phyloP scores from a whole-genome alignment of 2,329 filamentous ascomycete species.

The Aspergillus sp. region DNA sequence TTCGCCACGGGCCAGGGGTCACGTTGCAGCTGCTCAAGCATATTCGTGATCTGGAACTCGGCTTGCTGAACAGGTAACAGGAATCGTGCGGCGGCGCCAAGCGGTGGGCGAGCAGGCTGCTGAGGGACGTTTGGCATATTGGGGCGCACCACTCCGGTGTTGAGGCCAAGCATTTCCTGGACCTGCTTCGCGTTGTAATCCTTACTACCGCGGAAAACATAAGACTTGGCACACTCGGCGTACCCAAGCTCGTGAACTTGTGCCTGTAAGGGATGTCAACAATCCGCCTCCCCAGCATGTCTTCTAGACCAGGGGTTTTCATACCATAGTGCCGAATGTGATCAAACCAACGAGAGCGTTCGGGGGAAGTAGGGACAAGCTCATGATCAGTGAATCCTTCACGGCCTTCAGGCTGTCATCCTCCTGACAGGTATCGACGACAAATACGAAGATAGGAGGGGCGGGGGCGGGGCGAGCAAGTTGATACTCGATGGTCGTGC shows the following conservation, averaged over 20 bases:
- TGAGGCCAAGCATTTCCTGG: conserved; percentile 94
- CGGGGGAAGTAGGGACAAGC: conserved; percentile 62
- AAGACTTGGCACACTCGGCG: conserved; percentile 96
- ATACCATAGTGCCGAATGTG: conserved; percentile 83
- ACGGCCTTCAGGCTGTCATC: conserved; percentile 66
- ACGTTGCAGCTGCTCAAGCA: conserved; percentile 90
- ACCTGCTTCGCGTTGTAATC: conserved; percentile 98
- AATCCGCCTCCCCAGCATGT: conserved; percentile 6
- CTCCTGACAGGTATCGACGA: conserved; percentile 69
- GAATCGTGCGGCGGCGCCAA: conserved; percentile 84
- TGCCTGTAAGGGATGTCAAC: conserved; percentile 52
- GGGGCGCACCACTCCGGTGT: conserved; percentile 67
- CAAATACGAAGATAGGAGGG: conserved; percentile 67
- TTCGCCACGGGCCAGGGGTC: conserved; percentile 97
- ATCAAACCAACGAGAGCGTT: conserved; percentile 65
- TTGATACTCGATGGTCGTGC: conserved; percentile 67
- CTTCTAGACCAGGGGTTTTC: conserved; percentile 14
- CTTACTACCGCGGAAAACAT: conserved; percentile 96
- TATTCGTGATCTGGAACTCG: conserved; percentile 96
- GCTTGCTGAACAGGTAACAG: conserved; percentile 91
- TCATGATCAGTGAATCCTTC: conserved; percentile 68
- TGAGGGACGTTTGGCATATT: conserved; percentile 69
- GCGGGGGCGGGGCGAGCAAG: conserved; percentile 62
- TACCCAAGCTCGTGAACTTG: conserved; percentile 99
- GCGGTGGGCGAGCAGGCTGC: conserved; percentile 70